Base-by-base conservation (phyloP, 305 asterid species). In the Solanum hybrid region DNA sequence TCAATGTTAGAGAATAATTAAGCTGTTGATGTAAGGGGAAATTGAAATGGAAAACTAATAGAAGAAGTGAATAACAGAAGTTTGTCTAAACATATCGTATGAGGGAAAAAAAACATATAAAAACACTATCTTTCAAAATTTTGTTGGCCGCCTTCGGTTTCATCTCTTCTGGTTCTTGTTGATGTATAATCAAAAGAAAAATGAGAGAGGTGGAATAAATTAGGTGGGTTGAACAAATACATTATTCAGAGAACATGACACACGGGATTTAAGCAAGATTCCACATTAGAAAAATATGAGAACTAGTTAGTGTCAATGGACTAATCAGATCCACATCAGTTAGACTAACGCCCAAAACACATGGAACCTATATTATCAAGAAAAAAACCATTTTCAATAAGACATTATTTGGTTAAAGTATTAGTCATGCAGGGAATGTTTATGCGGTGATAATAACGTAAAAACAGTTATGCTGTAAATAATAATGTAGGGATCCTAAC, bases 141-240 rank as follows among this genome's bases (percentile, higher is more conserved):
- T 56, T 7, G n/a, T 51, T 51, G 66, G 66, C 4, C 1, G n/a
- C 66, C n/a, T 56, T 56, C 4, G 10, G 66, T 3, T 56, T 56
- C 66, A 56, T 56, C n/a, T 56, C n/a, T 3, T 56, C 66, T 7
- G n/a, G 24, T 56, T 56, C 66, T 56, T 56, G 66, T 17, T 17
- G 24, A 56, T 56, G 66, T 56, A 17, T 17, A 56, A 56, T 56
- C n/a, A 56, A 56, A 17, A 56, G 66, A 56, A 56, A 56, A 56
- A 56, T 56, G n/a, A 56, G 66, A 56, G 66, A 4, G 9, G 66
- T 15, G n/a, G 66, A 51, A 51, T 51, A 51, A 15, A 51, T 51
- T 51, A 45, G 2, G 91, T 77, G 85, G 88, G 78, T 91, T 87
- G 86, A 13, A 45, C 87, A 82, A 66, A 86, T 35, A 85, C 86